Conservation (phyloP, 345 rosid genomes). For the Eutrema japonicum region DNA sequence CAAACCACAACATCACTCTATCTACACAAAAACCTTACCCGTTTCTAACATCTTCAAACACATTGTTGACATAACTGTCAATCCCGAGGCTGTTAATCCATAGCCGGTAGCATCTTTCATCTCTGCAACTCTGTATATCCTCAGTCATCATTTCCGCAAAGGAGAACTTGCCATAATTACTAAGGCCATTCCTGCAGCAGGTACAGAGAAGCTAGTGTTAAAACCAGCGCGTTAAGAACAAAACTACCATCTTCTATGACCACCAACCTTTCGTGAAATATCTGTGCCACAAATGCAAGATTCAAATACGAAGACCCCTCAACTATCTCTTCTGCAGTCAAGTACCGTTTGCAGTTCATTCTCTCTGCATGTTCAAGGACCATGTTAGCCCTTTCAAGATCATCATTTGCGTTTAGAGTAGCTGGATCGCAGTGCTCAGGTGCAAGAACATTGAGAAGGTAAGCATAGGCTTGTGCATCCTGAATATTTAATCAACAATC, state of each 20-base stretch:
- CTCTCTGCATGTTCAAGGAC: constrained; percentile 90
- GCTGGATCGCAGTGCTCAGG: constrained; percentile 83
- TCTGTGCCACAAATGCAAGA: constrained; percentile 91
- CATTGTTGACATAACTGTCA: constrained; percentile 72
- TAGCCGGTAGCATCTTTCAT: constrained; percentile 88
- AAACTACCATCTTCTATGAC: neutral
- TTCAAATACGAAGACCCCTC: constrained; percentile 87
- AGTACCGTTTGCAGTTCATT: constrained; percentile 89
- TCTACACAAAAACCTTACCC: constrained; percentile 54
- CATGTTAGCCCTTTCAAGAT: constrained; percentile 75
- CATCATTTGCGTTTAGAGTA: constrained; percentile 68
- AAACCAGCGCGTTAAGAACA: neutral
- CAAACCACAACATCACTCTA: neutral
- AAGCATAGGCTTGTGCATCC: constrained; percentile 96
- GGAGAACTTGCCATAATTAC: constrained; percentile 66
- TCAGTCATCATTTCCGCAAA: constrained; percentile 96
- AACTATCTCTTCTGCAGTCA: constrained; percentile 82
- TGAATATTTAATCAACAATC: constrained; percentile 41
- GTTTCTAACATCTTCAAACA: constrained; percentile 91
- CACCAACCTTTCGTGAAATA: constrained; percentile 83
- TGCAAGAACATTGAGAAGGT: constrained; percentile 90
- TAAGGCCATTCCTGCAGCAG: constrained; percentile 86
- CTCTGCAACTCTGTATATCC: constrained; percentile 82
- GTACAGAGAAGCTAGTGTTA: constrained; percentile 22
- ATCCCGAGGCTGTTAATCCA: constrained; percentile 96